Base-by-base conservation (phyloP, 2,329 filamentous ascomycete genomes). In the Neonectria magnoliae region DNA sequence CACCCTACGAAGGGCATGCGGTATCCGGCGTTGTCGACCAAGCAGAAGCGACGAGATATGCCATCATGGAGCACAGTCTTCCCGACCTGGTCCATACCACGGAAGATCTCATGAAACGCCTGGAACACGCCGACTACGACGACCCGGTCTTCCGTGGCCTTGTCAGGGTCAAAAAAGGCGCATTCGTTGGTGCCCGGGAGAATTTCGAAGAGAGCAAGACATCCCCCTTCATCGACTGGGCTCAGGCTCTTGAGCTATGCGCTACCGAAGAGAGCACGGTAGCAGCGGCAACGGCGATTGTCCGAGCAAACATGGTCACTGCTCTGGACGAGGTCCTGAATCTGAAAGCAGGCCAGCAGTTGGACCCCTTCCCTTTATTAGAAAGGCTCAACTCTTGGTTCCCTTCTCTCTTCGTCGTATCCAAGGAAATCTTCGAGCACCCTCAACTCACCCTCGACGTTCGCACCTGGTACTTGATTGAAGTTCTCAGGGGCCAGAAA, bases 401-500 rank as follows among this genome's bases (percentile, higher is more conserved):
- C 45, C 77, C 78, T 7, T 36, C 56, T 5, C 73, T 74, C 5
- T 76, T 81, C 44, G 44, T 67, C 11, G 60, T 70, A 4, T 67
- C 68, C 2, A 62, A 65, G 3, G 50, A 64, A 14, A 55, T 65
- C 36, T 57, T 65, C 5, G 54, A 63, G 36, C 53, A 69, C 13
- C 67, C 68, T 14, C 44, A 74, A 4, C 64, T 79, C 8, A 76
- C 76, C 3, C 67, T 83, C 25, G 70, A 77, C 4, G 76, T 83
- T 27, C 80, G 81, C 47, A 81, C 79, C 0, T 75, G 76, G 53
- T 68, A 72, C 41, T 68, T 77, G 47, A 76, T 83, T 20, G 73
- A 76, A 45, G 50, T 38, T 2, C 62, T 80, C 2, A 71, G 70
- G 6, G 48, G 27, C 1, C 50, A 56, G 6, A 54, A 50, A 0